Evolutionary conservation across 331 rosid genomes (phyloP), one percentile per base, ranked within the genome.

Genomic region (Malus hybrid): DNA sequence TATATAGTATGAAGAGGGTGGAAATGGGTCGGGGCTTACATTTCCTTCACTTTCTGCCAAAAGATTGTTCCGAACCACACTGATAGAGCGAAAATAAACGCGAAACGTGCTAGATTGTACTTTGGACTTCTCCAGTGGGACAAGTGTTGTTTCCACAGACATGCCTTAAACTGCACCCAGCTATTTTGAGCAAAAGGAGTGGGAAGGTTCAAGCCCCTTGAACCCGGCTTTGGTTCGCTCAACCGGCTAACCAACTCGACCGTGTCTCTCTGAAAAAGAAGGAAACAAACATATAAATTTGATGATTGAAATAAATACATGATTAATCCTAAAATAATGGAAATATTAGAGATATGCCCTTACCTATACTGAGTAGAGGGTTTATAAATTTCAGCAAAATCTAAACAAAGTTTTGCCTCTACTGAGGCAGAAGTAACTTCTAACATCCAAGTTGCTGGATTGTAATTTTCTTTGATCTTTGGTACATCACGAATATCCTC

Each of bases 361-460:
- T 44, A 20, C 98, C 70, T 75, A 75, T 81, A 73, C 78, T 82
- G 87, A 71, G 79, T 44, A 32, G 95, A 91, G 48, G 84, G 83
- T 72, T 73, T 75, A 59, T 87, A 93, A 32, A 88, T 80, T 56
- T 75, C 69, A 22, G 92, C 90, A 71, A 90, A 94, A 84, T 91
- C 97, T 65, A 94, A 27, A 76, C 85, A 65, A 54, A 91, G 90
- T 61, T 90, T 86, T 67, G 87, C 86, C 89, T 93, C 98, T 74
- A 85, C 76, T 8, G 97, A 86, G 76, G 89, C 80, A 71, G 96
- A 87, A 78, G 97, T 91, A 76, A 93, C 90, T 77, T 94, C 96
- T 82, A 94, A 65, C 98, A 94, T 91, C 98, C 98, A 91, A 44
- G 98, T 90, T 82, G 98, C 93, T 32, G 97, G 95, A 75, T 94